Base-by-base conservation (phyloP, 2,329 filamentous ascomycete genomes). In the Fusarium siculi region DNA sequence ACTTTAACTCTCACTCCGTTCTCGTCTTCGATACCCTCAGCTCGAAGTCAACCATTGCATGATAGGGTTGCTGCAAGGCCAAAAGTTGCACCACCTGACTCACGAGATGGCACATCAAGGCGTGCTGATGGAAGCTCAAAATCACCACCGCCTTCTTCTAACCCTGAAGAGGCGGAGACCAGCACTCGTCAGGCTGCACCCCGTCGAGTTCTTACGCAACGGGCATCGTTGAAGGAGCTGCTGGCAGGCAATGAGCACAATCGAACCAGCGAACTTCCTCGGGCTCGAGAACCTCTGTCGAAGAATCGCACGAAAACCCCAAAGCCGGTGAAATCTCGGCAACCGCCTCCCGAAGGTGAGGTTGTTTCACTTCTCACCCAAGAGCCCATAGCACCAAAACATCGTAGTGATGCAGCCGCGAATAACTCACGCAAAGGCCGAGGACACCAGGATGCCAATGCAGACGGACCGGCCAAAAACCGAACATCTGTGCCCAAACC, bases 1-100 rank as follows among this genome's bases (percentile, higher is more conserved):
- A 76, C 74, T 4, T 66, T 83, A 44, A 81, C 70, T 30, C 69
- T 83, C 12, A 80, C 80, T 3, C 68, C 77, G 11, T 64, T 71
- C 18, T 63, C 76, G 10, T 67, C 65, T 18, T 74, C 61, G 15
- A 54, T 70, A 7, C 64, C 70, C 12, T 23, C 66, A 21, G 60
- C 50, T 25, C 75, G 74, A 43, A 61, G 60, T 34, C 73, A 72
- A 36, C 64, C 67, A 5, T 36, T 77, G 21, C 74, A 66, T 25
- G 75, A 80, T 21, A 74, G 58, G 53, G 74, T 73, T 19, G 72
- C 72, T 60, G 55, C 68, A 19, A 63, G 63, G 9, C 44, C 57
- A 14, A 65, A 49, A 30, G 28, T 37, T 15, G 30, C 54, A 12
- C 63, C 50, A 37, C 28, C 30, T 7, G 28, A 18, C 34, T 42